Conservation (phyloP, 1,284 basidiomycete species). For the Vanrija sp. region DNA sequence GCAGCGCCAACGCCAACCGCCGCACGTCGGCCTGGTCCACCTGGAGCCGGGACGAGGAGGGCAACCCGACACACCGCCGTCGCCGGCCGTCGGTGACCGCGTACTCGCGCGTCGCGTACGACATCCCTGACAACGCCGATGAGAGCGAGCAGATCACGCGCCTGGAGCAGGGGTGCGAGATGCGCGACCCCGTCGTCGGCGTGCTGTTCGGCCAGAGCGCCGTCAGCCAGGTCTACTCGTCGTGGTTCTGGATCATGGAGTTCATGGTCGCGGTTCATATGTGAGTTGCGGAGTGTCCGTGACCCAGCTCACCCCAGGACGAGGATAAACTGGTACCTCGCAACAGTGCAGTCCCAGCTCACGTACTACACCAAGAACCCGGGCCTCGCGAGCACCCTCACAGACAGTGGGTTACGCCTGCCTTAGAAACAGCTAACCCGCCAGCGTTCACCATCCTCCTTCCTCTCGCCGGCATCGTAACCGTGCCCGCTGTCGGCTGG, state of each 20-base stretch:
- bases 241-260: constrained; percentile 40
- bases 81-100: constrained; percentile 10
- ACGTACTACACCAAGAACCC: constrained; percentile 38
- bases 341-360: constrained; percentile 44
- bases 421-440: neutral
- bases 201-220: constrained; percentile 34
- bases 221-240: constrained; percentile 38
- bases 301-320: constrained; percentile 22
- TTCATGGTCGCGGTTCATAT: constrained; percentile 25
- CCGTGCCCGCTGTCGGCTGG: constrained; percentile 14
- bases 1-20: neutral
- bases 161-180: constrained; percentile 13
- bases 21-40: neutral
- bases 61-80: constrained; percentile 5
- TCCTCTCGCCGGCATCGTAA: constrained; percentile 45
- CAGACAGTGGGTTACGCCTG: constrained; percentile 23
- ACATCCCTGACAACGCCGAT: constrained; percentile 21
- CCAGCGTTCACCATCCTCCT: constrained; percentile 47
- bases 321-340: constrained; percentile 49
- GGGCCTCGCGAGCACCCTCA: constrained; percentile 33
- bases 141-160: constrained; percentile 22
- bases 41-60: no score
- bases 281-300: constrained; percentile 23
- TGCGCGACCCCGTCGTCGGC: constrained; percentile 39
- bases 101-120: constrained; percentile 27